Percentiles rank a stretch among this genome's conserved stretches.
phyloP scores from a whole-genome alignment of 208 protist species.

The Leishmania gerbilli region DNA sequence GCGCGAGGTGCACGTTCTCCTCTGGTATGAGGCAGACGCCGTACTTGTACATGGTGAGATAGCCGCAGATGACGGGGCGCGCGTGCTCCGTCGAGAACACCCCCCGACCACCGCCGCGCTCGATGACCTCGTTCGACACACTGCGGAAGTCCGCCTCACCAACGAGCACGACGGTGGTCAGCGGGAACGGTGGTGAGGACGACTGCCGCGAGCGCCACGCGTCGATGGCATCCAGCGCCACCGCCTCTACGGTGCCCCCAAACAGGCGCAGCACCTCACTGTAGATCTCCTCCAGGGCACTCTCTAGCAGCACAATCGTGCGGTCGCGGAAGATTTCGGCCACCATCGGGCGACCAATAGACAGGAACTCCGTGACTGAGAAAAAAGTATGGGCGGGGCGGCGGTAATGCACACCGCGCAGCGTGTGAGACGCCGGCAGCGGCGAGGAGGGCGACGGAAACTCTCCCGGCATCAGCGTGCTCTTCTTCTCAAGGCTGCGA shows the following conservation, averaged over 20 bases:
- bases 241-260: constrained; percentile 35
- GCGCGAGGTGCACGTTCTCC: constrained; percentile 56
- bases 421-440: constrained; percentile 33
- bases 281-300: constrained; percentile 27
- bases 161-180: constrained; percentile 34
- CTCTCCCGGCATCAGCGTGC: constrained; percentile 37
- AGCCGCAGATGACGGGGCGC: constrained; percentile 20
- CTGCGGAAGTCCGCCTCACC: constrained; percentile 34
- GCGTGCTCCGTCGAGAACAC: constrained; percentile 2
- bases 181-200: constrained; percentile 11
- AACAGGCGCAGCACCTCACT: constrained; percentile 34
- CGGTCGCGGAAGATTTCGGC: constrained; percentile 40
- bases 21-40: constrained; percentile 62
- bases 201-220: constrained; percentile 13
- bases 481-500: constrained; percentile 29
- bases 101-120: constrained; percentile 18
- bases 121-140: constrained; percentile 39
- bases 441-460: constrained; percentile 48
- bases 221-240: constrained; percentile 20
- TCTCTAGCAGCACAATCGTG: constrained; percentile 52
- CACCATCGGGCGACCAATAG: constrained; percentile 31
- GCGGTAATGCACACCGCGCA: constrained; percentile 57
- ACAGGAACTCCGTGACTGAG: constrained; percentile 54
- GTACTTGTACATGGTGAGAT: constrained; percentile 45
- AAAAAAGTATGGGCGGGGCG: constrained; percentile 61